Conservation (phyloP, 768 basidiomycete species). For the Mycena pura region DNA sequence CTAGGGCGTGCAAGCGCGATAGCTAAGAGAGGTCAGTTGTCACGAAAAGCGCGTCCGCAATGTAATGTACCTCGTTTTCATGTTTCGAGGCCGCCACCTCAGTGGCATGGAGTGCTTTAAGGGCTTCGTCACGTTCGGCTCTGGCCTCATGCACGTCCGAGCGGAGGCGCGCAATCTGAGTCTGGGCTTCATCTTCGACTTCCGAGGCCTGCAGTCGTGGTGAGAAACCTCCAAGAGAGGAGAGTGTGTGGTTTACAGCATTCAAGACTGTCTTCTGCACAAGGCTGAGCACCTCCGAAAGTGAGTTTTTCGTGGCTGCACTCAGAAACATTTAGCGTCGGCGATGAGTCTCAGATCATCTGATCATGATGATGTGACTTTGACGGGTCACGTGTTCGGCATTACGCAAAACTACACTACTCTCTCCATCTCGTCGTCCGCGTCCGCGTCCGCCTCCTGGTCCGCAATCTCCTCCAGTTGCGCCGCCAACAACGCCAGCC, state of each 20-base stretch:
- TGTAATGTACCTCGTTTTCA: constrained; percentile 31
- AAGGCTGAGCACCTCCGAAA: constrained; percentile 18
- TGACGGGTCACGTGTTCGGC: too few species aligned
- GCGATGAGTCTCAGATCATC: too few species aligned
- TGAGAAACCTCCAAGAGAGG: not conserved
- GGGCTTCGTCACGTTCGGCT: constrained; percentile 55
- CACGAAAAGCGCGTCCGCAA: not conserved
- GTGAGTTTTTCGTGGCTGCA: constrained; percentile 12
- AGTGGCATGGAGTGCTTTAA: constrained; percentile 51
- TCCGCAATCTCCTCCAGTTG: constrained; percentile 74
- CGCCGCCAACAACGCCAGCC: constrained; percentile 73
- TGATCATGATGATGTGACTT: too few species aligned
- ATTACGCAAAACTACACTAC: too few species aligned
- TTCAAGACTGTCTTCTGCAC: constrained; percentile 23
- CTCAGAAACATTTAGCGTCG: constrained; percentile 24
- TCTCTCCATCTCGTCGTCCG: not conserved
- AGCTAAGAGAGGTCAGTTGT: constrained; percentile 44
- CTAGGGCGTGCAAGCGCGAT: constrained; percentile 41
- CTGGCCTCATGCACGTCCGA: constrained; percentile 55
- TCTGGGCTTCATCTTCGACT: constrained; percentile 61
- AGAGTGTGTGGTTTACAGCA: constrained; percentile 5
- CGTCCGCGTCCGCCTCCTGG: constrained; percentile 34
- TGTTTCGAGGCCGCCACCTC: constrained; percentile 59
- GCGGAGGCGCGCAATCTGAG: constrained; percentile 56
- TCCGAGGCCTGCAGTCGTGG: constrained; percentile 51